Percentiles rank a stretch among this genome's conserved stretches.
Evolutionary conservation across 1,284 basidiomycete species (phyloP).

Genomic region (Papiliotrema laurentii): DNA sequence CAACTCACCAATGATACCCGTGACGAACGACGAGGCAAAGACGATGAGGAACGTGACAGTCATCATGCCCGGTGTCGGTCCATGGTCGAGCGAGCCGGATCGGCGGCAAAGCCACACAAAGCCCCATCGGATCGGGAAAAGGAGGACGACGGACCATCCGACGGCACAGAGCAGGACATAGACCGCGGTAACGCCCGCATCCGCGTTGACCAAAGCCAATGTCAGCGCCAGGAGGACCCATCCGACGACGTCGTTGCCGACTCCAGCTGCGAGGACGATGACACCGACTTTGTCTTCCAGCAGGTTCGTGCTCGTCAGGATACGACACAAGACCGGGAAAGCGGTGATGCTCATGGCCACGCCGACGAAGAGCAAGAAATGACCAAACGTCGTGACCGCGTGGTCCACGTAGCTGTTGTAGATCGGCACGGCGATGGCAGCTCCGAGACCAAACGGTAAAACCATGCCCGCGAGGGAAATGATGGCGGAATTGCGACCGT

Average conservation of each 20-base stretch:
- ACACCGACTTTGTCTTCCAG: constrained; percentile 91
- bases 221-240: constrained; percentile 68
- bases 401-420: constrained; percentile 71
- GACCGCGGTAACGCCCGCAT: constrained; percentile 59
- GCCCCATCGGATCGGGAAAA: constrained; percentile 63
- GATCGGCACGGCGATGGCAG: constrained; percentile 71
- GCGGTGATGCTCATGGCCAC: constrained; percentile 89
- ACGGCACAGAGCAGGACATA: constrained; percentile 77
- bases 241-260: constrained; percentile 78
- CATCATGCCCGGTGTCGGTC: constrained; percentile 73
- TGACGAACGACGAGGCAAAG: constrained; percentile 75
- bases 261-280: constrained; percentile 86
- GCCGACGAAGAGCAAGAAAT: constrained; percentile 92
- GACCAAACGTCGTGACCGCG: constrained; percentile 60
- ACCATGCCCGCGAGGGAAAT: constrained; percentile 63
- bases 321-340: constrained; percentile 85
- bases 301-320: constrained; percentile 58
- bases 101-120: constrained; percentile 68
- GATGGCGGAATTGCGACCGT: constrained; percentile 60
- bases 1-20: constrained; percentile 73
- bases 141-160: constrained; percentile 73
- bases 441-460: constrained; percentile 79
- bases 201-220: constrained; percentile 81
- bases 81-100: constrained; percentile 69
- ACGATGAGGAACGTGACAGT: constrained; percentile 68